Evolutionary conservation across 257 asterid genomes (phyloP).

Genomic region (Solanum pinnatisectum): DNA sequence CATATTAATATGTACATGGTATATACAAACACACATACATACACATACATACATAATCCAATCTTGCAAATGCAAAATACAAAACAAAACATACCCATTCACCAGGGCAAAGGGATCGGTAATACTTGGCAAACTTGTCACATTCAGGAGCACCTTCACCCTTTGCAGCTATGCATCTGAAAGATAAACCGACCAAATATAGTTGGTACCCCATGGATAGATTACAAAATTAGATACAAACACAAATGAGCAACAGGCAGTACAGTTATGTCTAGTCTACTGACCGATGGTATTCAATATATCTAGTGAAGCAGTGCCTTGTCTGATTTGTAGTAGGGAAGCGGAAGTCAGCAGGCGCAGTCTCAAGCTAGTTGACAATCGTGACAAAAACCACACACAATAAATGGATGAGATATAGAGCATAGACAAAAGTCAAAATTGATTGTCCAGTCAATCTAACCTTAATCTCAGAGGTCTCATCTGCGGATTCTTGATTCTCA

Average conservation of each 20-base stretch:
- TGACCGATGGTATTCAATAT: constrained; percentile 85
- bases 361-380: constrained; percentile 58
- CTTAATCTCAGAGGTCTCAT: constrained; percentile 65
- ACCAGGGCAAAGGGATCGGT: constrained; percentile 91
- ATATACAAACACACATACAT: background rate
- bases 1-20: background rate
- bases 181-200: background rate
- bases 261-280: background rate
- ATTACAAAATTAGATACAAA: background rate
- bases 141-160: constrained; percentile 92
- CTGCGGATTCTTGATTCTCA: constrained; percentile 33
- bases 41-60: background rate
- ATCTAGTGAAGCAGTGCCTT: constrained; percentile 93
- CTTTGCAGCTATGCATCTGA: constrained; percentile 85
- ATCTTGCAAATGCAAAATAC: background rate
- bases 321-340: constrained; percentile 97
- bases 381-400: background rate
- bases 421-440: background rate
- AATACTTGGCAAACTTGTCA: constrained; percentile 86
- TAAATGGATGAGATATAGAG: background rate
- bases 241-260: background rate
- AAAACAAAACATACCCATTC: constrained; percentile 67
- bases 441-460: constrained; percentile 14
- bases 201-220: background rate
- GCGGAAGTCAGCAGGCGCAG: constrained; percentile 96